Evolutionary conservation across 441 rosid genomes (phyloP), one percentile per base, ranked within the genome.

Genomic region (Corymbia citriodora): DNA sequence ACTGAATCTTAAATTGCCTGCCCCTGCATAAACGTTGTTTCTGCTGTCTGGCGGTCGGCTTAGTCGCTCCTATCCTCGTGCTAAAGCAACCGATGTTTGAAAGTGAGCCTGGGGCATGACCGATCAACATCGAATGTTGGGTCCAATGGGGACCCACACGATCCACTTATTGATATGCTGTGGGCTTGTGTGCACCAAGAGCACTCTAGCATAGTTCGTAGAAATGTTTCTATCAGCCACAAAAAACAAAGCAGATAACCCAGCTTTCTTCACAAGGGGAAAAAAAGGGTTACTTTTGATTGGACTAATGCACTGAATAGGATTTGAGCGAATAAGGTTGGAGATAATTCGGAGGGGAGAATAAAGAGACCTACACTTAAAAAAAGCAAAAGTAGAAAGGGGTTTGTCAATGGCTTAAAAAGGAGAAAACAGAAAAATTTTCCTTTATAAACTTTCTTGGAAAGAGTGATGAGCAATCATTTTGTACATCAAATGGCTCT

Each of bases 261-360:
- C 85, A 45, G 52, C 85, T 87, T 91, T 65, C 90, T 90, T 88
- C 52, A 27, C 55, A 50, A 50, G 55, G 85, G 82, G 7, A 33
- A 74, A 74, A 90, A 92, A 89, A 90, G 88, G 92, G 59, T 89
- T 61, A 92, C 91, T 95, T 93, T 92, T 93, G 94, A 92, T 93
- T 91, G 92, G 92, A 88, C 91, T 91, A 91, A 91, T 79, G 93
- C 90, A 87, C 52, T 90, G 88, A 90, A 91, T n/a, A 79, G 45
- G 85, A 79, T 45, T 79, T 45, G 90, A 53, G 45, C 87, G 90
- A 57, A 88, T 79, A 45, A 45, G 85, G 27, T 79, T 79, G 85
- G 68, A 79, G 87, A 49, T 88, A 88, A 63, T 85, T 50, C 40
- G 90, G 91, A 87, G 63, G 89, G 88, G 89, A 68, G 57, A 91